A percentile compares a stretch with the other conserved stretches of the same genome.
These are phyloP conservation scores for Pseudopithomyces chartarum DNA, from an alignment of 2,329 filamentous ascomycete genomes.

Conservation along the genomic window DNA sequence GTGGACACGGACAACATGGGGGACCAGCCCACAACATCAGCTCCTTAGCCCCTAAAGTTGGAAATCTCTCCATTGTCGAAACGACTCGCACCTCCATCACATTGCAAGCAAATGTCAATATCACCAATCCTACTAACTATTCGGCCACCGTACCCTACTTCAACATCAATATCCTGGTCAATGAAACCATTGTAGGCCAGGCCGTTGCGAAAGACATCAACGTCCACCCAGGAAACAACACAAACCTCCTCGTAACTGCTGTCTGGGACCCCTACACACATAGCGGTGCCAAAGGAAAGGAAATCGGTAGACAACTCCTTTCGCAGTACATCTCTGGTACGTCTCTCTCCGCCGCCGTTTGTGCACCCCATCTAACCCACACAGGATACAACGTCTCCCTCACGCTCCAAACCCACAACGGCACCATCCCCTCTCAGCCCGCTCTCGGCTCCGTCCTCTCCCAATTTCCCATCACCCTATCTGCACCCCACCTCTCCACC, in stretches of 20 bases:
- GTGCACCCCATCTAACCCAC: constrained; percentile 3
- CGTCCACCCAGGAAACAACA: constrained; percentile 73
- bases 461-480: constrained; percentile 70
- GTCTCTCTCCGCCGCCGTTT: constrained; percentile 6
- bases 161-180: constrained; percentile 75
- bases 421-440: constrained; percentile 75
- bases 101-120: constrained; percentile 74
- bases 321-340: constrained; percentile 83
- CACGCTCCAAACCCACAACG: constrained; percentile 71
- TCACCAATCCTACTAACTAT: constrained; percentile 91
- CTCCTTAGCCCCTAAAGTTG: constrained; percentile 67
- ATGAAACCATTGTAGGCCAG: constrained; percentile 76
- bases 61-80: constrained; percentile 72
- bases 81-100: constrained; percentile 74
- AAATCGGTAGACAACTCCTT: constrained; percentile 72
- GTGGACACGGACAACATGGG: constrained; percentile 46
- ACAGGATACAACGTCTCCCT: constrained; percentile 79
- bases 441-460: constrained; percentile 74
- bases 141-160: constrained; percentile 80
- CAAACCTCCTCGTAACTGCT: constrained; percentile 68
- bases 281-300: constrained; percentile 65
- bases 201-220: constrained; percentile 68
- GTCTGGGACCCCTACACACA: constrained; percentile 73
- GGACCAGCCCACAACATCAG: constrained; percentile 35
- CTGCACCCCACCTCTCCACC: constrained; percentile 67